A percentile compares a stretch with the other conserved stretches of the same genome.
phyloP scores from a whole-genome alignment of 2,329 filamentous ascomycete species.

The Botrytis sinoallii region DNA sequence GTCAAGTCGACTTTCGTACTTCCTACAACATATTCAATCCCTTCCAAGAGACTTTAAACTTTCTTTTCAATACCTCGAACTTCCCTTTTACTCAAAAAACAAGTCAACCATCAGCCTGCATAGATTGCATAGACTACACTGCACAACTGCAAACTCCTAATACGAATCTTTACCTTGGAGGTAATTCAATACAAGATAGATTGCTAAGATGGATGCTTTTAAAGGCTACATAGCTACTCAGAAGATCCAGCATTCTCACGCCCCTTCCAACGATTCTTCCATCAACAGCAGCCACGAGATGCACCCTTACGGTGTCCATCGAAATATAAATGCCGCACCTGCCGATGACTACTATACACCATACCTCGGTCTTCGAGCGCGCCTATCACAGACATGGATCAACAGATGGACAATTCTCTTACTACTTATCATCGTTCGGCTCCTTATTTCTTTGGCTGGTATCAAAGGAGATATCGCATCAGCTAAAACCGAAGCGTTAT shows the following conservation, averaged over 20 bases:
- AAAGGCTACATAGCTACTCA: slow-evolving; percentile 34
- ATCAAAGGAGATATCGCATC: slow-evolving; percentile 71
- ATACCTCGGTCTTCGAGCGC: slow-evolving; percentile 84
- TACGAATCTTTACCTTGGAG: neutral
- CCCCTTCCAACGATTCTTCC: slow-evolving; percentile 40
- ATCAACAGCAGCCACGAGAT: slow-evolving; percentile 36
- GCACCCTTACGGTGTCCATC: slow-evolving; percentile 29
- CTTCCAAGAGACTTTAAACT: neutral
- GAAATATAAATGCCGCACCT: slow-evolving; percentile 16
- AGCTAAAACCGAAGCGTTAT: slow-evolving; percentile 77
- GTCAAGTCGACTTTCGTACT: slow-evolving; percentile 18
- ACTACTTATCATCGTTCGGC: slow-evolving; percentile 76
- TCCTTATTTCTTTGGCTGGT: slow-evolving; percentile 70
- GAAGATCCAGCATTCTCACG: slow-evolving; percentile 30
- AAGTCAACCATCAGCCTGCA: slow-evolving; percentile 10
- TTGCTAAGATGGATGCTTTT: slow-evolving; percentile 37
- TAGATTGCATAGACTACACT: slow-evolving; percentile 9
- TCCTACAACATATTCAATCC: neutral
- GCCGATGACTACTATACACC: slow-evolving; percentile 73
- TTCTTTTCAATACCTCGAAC: slow-evolving; percentile 2
- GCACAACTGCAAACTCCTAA: slow-evolving; percentile 4
- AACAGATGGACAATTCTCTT: slow-evolving; percentile 95
- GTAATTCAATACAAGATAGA: slow-evolving; percentile 22
- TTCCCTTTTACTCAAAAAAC: neutral
- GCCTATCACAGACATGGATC: slow-evolving; percentile 94